phyloP scores from a whole-genome alignment of 2,329 filamentous ascomycete genomes.

The Xylariaceae sp. region DNA sequence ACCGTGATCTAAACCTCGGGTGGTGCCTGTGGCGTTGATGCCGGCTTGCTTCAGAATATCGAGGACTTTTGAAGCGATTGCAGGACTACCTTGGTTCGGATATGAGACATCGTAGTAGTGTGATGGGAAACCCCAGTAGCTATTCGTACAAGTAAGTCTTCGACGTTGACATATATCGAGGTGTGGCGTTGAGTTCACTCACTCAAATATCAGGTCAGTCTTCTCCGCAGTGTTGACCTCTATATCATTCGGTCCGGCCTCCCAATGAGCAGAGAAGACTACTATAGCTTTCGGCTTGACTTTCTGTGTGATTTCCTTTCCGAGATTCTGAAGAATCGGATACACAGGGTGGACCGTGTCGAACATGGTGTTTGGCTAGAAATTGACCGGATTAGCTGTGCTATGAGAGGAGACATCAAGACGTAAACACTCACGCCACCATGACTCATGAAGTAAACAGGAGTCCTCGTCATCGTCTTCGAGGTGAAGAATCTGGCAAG shows the following conservation, averaged over 20 bases:
- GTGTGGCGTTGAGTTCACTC: conserved; percentile 15
- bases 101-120: conserved; percentile 68
- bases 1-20: conserved; percentile 70
- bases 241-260: conserved; percentile 54
- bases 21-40: conserved; percentile 57
- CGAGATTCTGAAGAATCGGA: conserved; percentile 60
- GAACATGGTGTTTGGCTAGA: conserved; percentile 64
- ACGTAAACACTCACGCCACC: conserved; percentile 41
- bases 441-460: conserved; percentile 51
- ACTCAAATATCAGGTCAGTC: conserved; percentile 71
- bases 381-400: neutral
- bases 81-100: conserved; percentile 59
- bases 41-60: conserved; percentile 52
- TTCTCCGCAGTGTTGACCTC: conserved; percentile 64
- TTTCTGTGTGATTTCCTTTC: conserved; percentile 66
- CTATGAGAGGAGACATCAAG: neutral
- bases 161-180: neutral
- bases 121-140: conserved; percentile 69
- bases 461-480: conserved; percentile 33
- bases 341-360: conserved; percentile 68
- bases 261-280: conserved; percentile 78
- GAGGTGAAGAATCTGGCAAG: conserved; percentile 11
- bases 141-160: conserved; percentile 28
- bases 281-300: conserved; percentile 71
- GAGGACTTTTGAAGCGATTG: conserved; percentile 59